Conservation (phyloP, 1,284 basidiomycete genomes). For the Cerrena zonata region DNA sequence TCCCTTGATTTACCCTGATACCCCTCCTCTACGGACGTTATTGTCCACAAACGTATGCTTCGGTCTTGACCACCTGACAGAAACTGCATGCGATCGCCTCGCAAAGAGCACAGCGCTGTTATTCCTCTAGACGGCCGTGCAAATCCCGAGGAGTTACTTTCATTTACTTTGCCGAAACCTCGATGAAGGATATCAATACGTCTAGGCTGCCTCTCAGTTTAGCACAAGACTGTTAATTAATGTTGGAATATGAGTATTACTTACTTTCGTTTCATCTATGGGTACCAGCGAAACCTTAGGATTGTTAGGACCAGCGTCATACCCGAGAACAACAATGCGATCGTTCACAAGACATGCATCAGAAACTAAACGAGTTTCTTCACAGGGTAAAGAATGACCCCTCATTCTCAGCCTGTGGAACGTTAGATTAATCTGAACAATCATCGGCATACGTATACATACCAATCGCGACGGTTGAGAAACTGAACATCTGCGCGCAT, state of each 20-base stretch:
- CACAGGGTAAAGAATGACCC: slow-evolving; percentile 37
- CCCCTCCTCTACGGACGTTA: slow-evolving; percentile 12
- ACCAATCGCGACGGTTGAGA: slow-evolving; percentile 34
- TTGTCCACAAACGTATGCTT: slow-evolving; percentile 34
- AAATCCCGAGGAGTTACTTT: slow-evolving; percentile 14
- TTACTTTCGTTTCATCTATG: slow-evolving; percentile 25
- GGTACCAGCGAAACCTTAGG: slow-evolving; percentile 38
- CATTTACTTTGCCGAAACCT: slow-evolving; percentile 22
- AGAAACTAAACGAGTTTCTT: slow-evolving; percentile 34
- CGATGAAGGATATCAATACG: slow-evolving; percentile 25
- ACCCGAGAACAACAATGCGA: slow-evolving; percentile 37
- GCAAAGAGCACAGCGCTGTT: slow-evolving; percentile 33
- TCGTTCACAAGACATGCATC: slow-evolving; percentile 35
- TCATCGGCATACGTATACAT: slow-evolving; percentile 18
- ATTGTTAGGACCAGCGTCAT: slow-evolving; percentile 26
- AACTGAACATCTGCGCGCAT: slow-evolving; percentile 50
- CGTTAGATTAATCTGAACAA: neutral
- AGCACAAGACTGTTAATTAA: slow-evolving; percentile 7
- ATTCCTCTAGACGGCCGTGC: slow-evolving; percentile 31
- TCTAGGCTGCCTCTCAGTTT: slow-evolving; percentile 13
- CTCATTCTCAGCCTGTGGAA: slow-evolving; percentile 33
- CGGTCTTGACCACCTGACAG: slow-evolving; percentile 42
- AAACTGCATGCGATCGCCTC: slow-evolving; percentile 31
- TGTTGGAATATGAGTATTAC: slow-evolving; percentile 4
- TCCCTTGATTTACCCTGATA: slow-evolving; percentile 18